These are phyloP conservation scores for Ceratocystis cubensis DNA, from an alignment of 2,329 filamentous ascomycete species.

Conservation along the genomic window DNA sequence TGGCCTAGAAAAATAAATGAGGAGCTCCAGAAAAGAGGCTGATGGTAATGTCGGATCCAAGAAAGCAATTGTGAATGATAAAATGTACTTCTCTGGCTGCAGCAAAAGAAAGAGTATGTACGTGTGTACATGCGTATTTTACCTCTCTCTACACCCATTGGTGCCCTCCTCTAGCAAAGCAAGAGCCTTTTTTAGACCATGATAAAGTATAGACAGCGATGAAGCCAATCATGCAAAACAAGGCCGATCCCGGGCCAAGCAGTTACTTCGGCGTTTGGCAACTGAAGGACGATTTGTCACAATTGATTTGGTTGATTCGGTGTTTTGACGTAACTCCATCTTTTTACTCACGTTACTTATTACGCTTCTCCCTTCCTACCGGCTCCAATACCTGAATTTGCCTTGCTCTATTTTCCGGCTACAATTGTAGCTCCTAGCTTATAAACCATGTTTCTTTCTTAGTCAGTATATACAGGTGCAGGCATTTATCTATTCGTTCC, in stretches of 20 bases:
- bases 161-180: neutral
- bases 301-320: neutral
- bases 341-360: neutral
- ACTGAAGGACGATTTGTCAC: neutral
- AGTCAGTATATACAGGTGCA: no score
- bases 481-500: neutral
- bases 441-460: no score
- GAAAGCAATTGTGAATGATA: neutral
- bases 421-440: no score
- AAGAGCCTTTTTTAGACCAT: neutral
- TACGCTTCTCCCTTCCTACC: neutral
- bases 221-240: neutral
- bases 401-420: neutral
- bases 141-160: neutral
- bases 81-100: neutral
- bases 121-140: neutral
- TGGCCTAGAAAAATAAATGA: neutral
- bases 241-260: conserved; percentile 4
- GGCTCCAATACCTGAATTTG: neutral
- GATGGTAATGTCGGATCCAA: neutral
- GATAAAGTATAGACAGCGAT: neutral
- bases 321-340: neutral
- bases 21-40: neutral
- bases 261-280: conserved; percentile 2
- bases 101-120: neutral